A percentile compares a stretch with the other conserved stretches of the same genome.
phyloP scores from a whole-genome alignment of 805 yeast genomes.

The Torulaspora gathmanii region DNA sequence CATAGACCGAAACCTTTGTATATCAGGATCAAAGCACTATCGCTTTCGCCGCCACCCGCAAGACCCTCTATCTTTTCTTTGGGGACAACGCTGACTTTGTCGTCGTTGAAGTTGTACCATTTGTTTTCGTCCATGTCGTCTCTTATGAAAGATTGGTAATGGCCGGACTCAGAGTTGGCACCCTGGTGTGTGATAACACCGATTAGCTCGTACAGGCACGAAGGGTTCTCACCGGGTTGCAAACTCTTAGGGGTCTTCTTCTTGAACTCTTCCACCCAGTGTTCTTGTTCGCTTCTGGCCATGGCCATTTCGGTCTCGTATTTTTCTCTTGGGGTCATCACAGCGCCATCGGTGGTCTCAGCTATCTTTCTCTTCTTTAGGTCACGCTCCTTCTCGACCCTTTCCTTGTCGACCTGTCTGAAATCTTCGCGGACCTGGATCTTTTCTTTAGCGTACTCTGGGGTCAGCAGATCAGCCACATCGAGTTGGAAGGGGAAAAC shows the following conservation, averaged over 20 bases:
- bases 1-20: slow-evolving; percentile 76
- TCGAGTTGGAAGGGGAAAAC: slow-evolving; percentile 93
- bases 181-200: slow-evolving; percentile 93
- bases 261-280: slow-evolving; percentile 45
- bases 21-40: slow-evolving; percentile 82
- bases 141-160: slow-evolving; percentile 84
- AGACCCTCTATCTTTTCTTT: slow-evolving; percentile 77
- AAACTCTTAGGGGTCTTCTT: slow-evolving; percentile 46
- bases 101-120: slow-evolving; percentile 97
- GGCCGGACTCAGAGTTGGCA: slow-evolving; percentile 94
- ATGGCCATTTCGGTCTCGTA: slow-evolving; percentile 47
- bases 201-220: slow-evolving; percentile 76
- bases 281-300: slow-evolving; percentile 45
- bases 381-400: slow-evolving; percentile 65
- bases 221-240: slow-evolving; percentile 67
- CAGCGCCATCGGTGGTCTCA: slow-evolving; percentile 18
- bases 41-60: slow-evolving; percentile 98
- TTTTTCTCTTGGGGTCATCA: slow-evolving; percentile 48
- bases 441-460: slow-evolving; percentile 62
- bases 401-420: slow-evolving; percentile 69
- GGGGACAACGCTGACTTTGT: slow-evolving; percentile 71
- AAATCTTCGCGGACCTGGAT: slow-evolving; percentile 70
- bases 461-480: slow-evolving; percentile 77
- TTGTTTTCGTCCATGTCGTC: slow-evolving; percentile 67
- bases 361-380: slow-evolving; percentile 52